phyloP scores from a whole-genome alignment of 2,329 filamentous ascomycete genomes.

The Paecilomyces niveus region DNA sequence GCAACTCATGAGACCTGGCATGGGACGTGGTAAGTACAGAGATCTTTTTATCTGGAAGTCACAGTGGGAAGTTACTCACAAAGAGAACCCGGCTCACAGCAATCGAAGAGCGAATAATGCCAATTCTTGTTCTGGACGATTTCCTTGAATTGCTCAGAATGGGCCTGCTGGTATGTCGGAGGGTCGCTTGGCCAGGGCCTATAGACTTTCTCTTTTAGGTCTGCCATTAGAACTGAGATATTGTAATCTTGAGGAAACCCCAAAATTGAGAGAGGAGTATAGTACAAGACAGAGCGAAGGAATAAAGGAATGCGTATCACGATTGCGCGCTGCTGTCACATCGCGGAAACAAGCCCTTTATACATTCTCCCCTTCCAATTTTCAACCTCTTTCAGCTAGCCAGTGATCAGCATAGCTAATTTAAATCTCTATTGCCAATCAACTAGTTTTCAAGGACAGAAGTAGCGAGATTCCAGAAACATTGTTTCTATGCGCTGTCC shows the following conservation, averaged over 20 bases:
- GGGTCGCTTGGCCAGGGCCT: conserved; percentile 3
- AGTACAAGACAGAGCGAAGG: no score
- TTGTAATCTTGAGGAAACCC: no score
- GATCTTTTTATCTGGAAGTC: neutral
- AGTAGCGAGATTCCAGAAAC: neutral
- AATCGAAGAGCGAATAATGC: conserved; percentile 12
- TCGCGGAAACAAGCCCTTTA: no score
- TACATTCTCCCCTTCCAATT: no score
- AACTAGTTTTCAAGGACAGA: neutral
- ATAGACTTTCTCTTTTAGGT: conserved; percentile 5
- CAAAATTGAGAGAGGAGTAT: neutral
- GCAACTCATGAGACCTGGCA: conserved; percentile 8
- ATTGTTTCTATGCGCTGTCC: neutral
- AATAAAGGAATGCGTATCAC: no score
- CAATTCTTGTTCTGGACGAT: conserved; percentile 7
- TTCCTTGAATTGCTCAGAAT: neutral
- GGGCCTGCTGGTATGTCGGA: neutral
- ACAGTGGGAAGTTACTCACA: conserved; percentile 5
- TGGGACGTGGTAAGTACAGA: neutral
- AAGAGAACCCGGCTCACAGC: conserved; percentile 9
- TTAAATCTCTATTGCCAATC: no score
- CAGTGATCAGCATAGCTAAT: no score
- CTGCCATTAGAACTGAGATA: neutral
- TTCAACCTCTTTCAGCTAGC: no score
- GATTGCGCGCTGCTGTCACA: no score